These are phyloP conservation scores for Zygoascus tannicola DNA, from an alignment of 805 yeast species.

Conservation along the genomic window DNA sequence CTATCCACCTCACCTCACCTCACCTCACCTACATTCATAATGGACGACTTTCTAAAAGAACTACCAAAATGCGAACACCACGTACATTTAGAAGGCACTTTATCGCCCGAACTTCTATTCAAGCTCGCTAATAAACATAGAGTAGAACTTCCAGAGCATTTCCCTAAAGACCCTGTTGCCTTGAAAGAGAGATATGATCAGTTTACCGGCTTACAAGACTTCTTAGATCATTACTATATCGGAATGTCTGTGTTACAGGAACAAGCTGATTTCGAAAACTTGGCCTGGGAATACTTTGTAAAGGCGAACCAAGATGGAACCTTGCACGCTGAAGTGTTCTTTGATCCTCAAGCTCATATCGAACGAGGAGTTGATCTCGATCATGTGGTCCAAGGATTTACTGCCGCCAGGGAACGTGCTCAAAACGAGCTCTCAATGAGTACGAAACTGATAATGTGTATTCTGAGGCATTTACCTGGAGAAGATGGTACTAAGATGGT, in stretches of 20 bases:
- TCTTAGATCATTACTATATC: conserved; percentile 66
- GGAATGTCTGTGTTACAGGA: conserved; percentile 68
- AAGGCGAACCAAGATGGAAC: conserved; percentile 21
- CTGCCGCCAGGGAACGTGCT: conserved; percentile 59
- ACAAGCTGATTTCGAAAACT: conserved; percentile 65
- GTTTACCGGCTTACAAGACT: conserved; percentile 66
- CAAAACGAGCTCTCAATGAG: conserved; percentile 49
- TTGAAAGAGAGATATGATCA: conserved; percentile 49
- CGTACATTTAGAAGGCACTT: conserved; percentile 74
- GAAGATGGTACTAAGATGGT: conserved; percentile 50
- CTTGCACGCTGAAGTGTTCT: conserved; percentile 65
- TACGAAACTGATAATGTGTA: conserved; percentile 70
- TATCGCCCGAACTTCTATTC: conserved; percentile 66
- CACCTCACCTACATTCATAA: not conserved
- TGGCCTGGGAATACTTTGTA: conserved; percentile 41
- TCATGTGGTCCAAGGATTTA: conserved; percentile 54
- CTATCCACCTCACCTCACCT: too few relatives aligned
- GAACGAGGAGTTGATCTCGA: conserved; percentile 55
- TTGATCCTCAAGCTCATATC: conserved; percentile 79
- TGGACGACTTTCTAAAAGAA: conserved; percentile 43
- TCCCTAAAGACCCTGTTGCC: conserved; percentile 52
- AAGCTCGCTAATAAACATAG: conserved; percentile 58
- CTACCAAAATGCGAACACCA: conserved; percentile 86
- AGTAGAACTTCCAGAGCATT: conserved; percentile 48
- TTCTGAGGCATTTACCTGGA: conserved; percentile 66